phyloP scores from a whole-genome alignment of 495 filamentous ascomycete genomes.

The Paragyromitra xinjiangensis region DNA sequence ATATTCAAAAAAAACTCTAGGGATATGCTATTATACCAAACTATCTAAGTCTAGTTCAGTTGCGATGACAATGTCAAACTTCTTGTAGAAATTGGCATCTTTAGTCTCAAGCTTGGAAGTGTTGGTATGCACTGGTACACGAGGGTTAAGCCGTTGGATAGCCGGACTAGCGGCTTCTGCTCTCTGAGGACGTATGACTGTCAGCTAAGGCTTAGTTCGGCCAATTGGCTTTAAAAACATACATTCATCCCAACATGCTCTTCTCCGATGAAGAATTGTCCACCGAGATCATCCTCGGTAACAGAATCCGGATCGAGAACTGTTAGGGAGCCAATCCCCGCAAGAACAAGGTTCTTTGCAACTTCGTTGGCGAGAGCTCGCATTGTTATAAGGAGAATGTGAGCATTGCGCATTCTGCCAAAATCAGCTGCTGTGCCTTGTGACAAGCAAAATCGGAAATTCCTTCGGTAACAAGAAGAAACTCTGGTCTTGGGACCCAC shows the following conservation, averaged over 20 bases:
- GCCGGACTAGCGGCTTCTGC: constrained; percentile 82
- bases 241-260: constrained; percentile 78
- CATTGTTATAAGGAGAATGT: constrained; percentile 87
- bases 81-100: constrained; percentile 73
- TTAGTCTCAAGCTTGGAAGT: constrained; percentile 70
- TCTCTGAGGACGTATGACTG: constrained; percentile 60
- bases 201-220: not conserved
- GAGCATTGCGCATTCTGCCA: constrained; percentile 81
- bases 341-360: constrained; percentile 96
- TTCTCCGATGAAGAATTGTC: constrained; percentile 86
- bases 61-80: constrained; percentile 89
- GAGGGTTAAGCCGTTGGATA: constrained; percentile 86
- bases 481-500: constrained; percentile 58
- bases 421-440: constrained; percentile 26
- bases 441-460: not conserved
- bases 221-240: constrained; percentile 42
- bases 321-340: constrained; percentile 90
- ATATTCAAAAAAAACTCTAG: not conserved
- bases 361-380: constrained; percentile 93
- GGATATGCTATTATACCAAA: constrained; percentile 63
- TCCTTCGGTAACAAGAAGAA: not conserved
- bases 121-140: constrained; percentile 79
- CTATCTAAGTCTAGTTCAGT: constrained; percentile 80
- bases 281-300: constrained; percentile 80
- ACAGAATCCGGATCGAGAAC: constrained; percentile 83